phyloP scores from a whole-genome alignment of 257 asterid species.

The Capsicum pubescens region DNA sequence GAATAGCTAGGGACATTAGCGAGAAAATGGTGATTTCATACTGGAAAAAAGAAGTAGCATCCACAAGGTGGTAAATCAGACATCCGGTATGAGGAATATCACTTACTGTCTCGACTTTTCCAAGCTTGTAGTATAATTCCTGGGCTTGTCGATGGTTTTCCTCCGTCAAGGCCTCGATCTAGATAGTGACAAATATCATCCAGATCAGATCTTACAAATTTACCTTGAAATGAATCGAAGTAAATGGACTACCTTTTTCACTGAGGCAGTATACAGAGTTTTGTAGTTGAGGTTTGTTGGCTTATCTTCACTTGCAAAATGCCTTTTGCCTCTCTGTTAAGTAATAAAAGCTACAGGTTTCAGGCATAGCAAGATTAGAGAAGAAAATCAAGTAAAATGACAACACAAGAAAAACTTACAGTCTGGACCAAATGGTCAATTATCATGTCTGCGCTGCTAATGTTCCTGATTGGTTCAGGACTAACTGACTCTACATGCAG shows the following conservation, averaged over 20 bases:
- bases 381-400: background rate
- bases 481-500: background rate
- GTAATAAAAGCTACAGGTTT: background rate
- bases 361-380: background rate
- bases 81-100: background rate
- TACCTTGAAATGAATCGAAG: background rate
- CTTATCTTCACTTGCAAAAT: background rate
- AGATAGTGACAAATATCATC: background rate
- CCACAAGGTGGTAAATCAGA: background rate
- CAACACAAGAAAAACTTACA: background rate
- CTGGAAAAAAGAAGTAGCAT: background rate
- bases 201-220: background rate
- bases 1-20: background rate
- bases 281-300: background rate
- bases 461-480: background rate
- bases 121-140: background rate
- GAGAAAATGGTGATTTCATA: conserved; percentile 8
- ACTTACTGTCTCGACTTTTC: conserved; percentile 10
- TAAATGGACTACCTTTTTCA: background rate
- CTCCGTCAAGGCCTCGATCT: background rate
- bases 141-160: conserved; percentile 1
- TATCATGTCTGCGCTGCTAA: background rate
- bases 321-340: background rate
- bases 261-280: background rate
- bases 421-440: conserved; percentile 13